Percentiles rank a stretch among this genome's conserved stretches.
Conservation (phyloP, 208 protist genomes). For the Leishmania braziliensis region DNA sequence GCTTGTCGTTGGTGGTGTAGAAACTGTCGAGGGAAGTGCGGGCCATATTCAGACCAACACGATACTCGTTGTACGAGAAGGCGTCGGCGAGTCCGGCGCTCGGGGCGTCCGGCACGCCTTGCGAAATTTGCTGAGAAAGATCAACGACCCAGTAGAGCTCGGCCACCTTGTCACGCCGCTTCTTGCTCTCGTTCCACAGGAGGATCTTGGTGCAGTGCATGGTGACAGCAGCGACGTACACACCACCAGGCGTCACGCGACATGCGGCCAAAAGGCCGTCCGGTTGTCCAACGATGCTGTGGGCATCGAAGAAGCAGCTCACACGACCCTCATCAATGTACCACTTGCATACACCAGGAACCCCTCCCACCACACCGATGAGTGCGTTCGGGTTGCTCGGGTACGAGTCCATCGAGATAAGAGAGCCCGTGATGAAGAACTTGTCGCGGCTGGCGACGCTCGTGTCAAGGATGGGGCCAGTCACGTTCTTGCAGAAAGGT, state of each 20-base stretch:
- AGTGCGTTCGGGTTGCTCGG: constrained; percentile 78
- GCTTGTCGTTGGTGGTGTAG: constrained; percentile 64
- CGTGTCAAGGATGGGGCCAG: constrained; percentile 28
- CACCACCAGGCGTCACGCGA: constrained; percentile 68
- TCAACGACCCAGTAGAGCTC: constrained; percentile 76
- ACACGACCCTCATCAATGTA: constrained; percentile 73
- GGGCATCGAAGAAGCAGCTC: constrained; percentile 71
- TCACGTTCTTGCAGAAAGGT: constrained; percentile 40
- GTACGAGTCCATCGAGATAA: constrained; percentile 78
- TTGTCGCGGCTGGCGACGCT: constrained; percentile 20
- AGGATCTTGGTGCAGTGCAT: constrained; percentile 65
- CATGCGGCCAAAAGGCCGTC: constrained; percentile 46
- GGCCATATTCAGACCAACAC: constrained; percentile 77
- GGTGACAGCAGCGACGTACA: constrained; percentile 71
- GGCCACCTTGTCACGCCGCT: constrained; percentile 66
- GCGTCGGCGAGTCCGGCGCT: constrained; percentile 35
- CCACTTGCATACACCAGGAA: constrained; percentile 82
- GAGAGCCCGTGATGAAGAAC: constrained; percentile 51
- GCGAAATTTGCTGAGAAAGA: constrained; percentile 39
- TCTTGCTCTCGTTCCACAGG: constrained; percentile 76
- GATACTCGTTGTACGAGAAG: constrained; percentile 72
- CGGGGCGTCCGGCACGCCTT: constrained; percentile 16
- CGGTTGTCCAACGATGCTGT: constrained; percentile 21
- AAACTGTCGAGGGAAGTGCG: constrained; percentile 52
- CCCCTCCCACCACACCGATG: constrained; percentile 67